These are phyloP conservation scores for Chrysochromulina parva DNA, from an alignment of 78 protist species.

Conservation along the genomic window DNA sequence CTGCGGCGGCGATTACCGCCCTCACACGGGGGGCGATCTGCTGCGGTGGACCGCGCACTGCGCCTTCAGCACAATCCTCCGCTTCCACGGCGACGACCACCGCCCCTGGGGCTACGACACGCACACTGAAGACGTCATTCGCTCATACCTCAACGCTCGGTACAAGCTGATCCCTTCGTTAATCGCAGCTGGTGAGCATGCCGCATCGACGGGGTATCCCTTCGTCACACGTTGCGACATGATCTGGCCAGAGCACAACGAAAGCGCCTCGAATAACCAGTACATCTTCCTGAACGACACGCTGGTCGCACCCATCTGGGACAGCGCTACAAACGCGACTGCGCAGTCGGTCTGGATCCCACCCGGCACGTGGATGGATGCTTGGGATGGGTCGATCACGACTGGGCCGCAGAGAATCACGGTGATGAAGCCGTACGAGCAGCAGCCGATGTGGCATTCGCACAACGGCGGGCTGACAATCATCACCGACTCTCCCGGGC, in stretches of 20 bases:
- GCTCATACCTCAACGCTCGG: background rate
- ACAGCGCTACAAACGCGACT: background rate
- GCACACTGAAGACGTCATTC: background rate
- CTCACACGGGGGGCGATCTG: background rate
- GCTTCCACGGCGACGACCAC: conserved; percentile 20
- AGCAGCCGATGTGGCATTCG: background rate
- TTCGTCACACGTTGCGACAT: background rate
- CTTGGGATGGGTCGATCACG: background rate
- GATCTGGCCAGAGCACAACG: background rate
- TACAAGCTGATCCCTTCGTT: conserved; percentile 7
- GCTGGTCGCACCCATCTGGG: conserved; percentile 2
- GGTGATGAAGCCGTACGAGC: background rate
- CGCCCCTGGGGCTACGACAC: background rate
- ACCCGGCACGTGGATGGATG: background rate
- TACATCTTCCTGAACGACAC: conserved; percentile 1
- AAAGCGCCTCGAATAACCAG: background rate
- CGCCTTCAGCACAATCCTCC: background rate
- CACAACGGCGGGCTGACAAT: background rate
- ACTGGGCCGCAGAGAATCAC: background rate
- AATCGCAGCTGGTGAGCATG: background rate
- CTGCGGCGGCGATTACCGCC: conserved; percentile 4
- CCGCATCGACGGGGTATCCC: background rate
- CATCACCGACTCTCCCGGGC: background rate
- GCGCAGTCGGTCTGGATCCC: background rate
- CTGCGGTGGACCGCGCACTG: conserved; percentile 1